phyloP scores from a whole-genome alignment of 2,329 filamentous ascomycete species.

The Fusarium sp. region DNA sequence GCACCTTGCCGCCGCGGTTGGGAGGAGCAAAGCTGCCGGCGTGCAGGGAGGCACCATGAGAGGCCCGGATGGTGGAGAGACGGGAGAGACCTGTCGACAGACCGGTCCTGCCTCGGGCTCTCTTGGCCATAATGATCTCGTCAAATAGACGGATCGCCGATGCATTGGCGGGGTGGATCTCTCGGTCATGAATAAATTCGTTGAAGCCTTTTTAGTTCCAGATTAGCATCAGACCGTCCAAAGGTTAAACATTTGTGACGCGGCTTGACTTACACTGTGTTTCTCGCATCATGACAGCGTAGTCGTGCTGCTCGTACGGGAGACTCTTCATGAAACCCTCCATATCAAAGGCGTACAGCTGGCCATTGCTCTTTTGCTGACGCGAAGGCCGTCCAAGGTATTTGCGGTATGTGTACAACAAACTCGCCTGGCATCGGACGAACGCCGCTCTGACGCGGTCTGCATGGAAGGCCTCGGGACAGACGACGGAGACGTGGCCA shows the following conservation, averaged over 20 bases:
- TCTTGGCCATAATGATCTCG: constrained; percentile 85
- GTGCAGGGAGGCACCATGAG: constrained; percentile 61
- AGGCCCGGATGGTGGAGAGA: constrained; percentile 69
- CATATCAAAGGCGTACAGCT: constrained; percentile 74
- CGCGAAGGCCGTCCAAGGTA: constrained; percentile 69
- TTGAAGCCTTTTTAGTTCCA: constrained; percentile 65
- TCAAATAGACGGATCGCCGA: constrained; percentile 82
- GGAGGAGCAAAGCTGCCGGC: constrained; percentile 52
- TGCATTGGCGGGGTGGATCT: constrained; percentile 71
- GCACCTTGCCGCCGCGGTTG: constrained; percentile 54
- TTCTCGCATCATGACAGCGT: constrained; percentile 72
- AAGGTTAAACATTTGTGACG: background rate
- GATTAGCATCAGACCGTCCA: constrained; percentile 6
- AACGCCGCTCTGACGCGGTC: constrained; percentile 74
- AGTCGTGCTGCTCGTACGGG: constrained; percentile 74
- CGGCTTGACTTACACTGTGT: constrained; percentile 67
- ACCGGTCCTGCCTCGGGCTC: constrained; percentile 71
- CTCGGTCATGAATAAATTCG: constrained; percentile 86
- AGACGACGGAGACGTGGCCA: constrained; percentile 72
- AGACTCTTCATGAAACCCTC: constrained; percentile 73
- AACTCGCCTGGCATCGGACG: constrained; percentile 73
- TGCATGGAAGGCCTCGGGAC: constrained; percentile 70
- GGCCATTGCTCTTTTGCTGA: constrained; percentile 70
- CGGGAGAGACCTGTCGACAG: constrained; percentile 74
- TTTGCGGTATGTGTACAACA: constrained; percentile 75